These are phyloP conservation scores for Pyricularia pennisetigena DNA, from an alignment of 2,329 filamentous ascomycete species.

Conservation along the genomic window DNA sequence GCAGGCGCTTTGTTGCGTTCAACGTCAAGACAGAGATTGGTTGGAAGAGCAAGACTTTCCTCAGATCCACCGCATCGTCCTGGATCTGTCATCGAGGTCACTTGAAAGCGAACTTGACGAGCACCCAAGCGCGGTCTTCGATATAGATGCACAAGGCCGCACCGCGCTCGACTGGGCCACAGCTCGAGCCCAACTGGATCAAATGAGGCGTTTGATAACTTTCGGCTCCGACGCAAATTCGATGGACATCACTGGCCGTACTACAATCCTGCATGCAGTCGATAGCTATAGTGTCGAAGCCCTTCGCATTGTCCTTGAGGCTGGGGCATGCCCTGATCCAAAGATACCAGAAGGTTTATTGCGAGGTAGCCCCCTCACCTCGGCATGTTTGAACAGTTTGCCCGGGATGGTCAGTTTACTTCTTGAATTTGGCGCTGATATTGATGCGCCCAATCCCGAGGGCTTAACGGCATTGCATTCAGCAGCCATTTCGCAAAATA, in stretches of 20 bases:
- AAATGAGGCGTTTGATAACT: neutral
- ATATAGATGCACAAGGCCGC: neutral
- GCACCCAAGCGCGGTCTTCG: neutral
- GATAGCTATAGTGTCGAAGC: neutral
- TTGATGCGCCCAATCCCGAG: neutral
- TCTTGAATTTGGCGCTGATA: neutral
- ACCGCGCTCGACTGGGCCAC: conserved; percentile 2
- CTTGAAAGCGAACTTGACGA: neutral
- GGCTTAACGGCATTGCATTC: neutral
- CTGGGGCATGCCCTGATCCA: neutral
- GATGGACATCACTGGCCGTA: conserved; percentile 1
- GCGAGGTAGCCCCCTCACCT: neutral
- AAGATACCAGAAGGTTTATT: neutral
- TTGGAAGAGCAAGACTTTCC: neutral
- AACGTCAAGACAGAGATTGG: neutral
- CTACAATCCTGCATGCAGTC: neutral
- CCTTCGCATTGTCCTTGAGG: neutral
- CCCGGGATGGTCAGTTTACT: neutral
- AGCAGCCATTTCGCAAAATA: too few species aligned
- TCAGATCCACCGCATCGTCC: neutral
- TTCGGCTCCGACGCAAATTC: neutral
- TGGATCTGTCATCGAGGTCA: neutral
- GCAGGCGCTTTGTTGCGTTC: neutral
- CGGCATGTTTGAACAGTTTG: neutral
- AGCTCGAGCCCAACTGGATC: neutral